These are phyloP conservation scores for Seiridium cupressi DNA, from an alignment of 2,329 filamentous ascomycete species.

Conservation along the genomic window DNA sequence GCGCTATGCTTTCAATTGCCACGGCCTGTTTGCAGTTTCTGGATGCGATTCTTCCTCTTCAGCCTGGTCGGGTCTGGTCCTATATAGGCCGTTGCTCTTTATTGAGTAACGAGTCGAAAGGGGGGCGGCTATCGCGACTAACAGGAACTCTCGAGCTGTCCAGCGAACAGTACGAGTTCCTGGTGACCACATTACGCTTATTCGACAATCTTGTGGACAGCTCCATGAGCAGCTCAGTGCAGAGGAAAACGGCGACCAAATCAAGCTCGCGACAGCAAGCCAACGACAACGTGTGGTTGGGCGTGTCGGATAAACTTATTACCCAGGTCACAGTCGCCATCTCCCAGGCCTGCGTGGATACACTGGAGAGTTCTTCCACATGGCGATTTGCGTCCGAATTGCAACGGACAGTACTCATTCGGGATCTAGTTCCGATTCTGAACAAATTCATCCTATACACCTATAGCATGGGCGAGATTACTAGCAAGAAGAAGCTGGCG, in stretches of 20 bases:
- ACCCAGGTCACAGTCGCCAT: slow-evolving; percentile 70
- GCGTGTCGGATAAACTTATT: slow-evolving; percentile 76
- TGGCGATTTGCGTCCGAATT: slow-evolving; percentile 77
- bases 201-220: slow-evolving; percentile 77
- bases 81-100: slow-evolving; percentile 80
- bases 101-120: slow-evolving; percentile 72
- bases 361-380: slow-evolving; percentile 80
- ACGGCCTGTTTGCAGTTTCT: slow-evolving; percentile 78
- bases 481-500: slow-evolving; percentile 45
- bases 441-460: slow-evolving; percentile 69
- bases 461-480: slow-evolving; percentile 69
- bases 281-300: slow-evolving; percentile 59
- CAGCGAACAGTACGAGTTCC: slow-evolving; percentile 72
- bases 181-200: slow-evolving; percentile 70
- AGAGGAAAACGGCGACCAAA: slow-evolving; percentile 58
- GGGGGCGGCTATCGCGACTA: slow-evolving; percentile 74
- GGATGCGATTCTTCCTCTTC: slow-evolving; percentile 67
- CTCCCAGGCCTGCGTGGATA: slow-evolving; percentile 73
- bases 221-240: slow-evolving; percentile 66
- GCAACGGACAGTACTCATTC: slow-evolving; percentile 68
- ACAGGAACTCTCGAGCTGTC: slow-evolving; percentile 81
- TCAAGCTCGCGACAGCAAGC: slow-evolving; percentile 42
- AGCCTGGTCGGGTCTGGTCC: slow-evolving; percentile 86
- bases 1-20: slow-evolving; percentile 64
- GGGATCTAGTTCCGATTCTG: slow-evolving; percentile 67